Evolutionary conservation across 805 yeast species (phyloP).

Genomic region (Kuraishia ogatae): DNA sequence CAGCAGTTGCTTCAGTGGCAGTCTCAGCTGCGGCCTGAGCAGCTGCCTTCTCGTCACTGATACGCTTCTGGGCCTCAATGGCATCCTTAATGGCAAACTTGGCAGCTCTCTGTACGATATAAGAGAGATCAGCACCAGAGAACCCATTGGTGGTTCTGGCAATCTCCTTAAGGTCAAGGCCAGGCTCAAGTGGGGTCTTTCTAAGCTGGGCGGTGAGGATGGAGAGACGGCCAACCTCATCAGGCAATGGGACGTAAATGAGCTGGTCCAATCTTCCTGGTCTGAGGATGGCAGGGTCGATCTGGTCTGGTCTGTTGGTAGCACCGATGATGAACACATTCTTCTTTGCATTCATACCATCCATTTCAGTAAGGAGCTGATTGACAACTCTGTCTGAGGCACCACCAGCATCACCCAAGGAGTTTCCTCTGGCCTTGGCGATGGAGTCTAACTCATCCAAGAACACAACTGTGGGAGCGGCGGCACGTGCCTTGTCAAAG

Average conservation of each 20-base stretch:
- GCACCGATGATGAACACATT: slow-evolving; percentile 99
- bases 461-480: slow-evolving; percentile 98
- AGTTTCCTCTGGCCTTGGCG: slow-evolving; percentile 94
- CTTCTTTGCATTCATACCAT: slow-evolving; percentile 99
- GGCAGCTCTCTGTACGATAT: slow-evolving; percentile 97
- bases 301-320: slow-evolving; percentile 98
- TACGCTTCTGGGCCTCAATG: slow-evolving; percentile 68
- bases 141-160: slow-evolving; percentile 95
- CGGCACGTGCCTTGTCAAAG: slow-evolving; percentile 97
- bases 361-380: slow-evolving; percentile 96
- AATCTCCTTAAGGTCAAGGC: slow-evolving; percentile 77
- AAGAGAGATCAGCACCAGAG: slow-evolving; percentile 97
- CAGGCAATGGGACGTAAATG: slow-evolving; percentile 97
- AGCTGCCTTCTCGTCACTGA: slow-evolving; percentile 42
- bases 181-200: slow-evolving; percentile 98
- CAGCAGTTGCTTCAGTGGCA: slow-evolving; percentile 26
- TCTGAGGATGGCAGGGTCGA: slow-evolving; percentile 96
- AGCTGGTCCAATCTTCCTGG: slow-evolving; percentile 99
- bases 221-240: slow-evolving; percentile 87
- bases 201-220: slow-evolving; percentile 94
- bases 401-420: slow-evolving; percentile 90
- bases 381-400: slow-evolving; percentile 95
- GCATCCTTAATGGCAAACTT: slow-evolving; percentile 97
- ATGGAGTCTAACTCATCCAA: slow-evolving; percentile 97
- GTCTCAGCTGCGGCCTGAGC: slow-evolving; percentile 34